phyloP scores from a whole-genome alignment of 306 rosid species.

The Cicer chorassanicum region DNA sequence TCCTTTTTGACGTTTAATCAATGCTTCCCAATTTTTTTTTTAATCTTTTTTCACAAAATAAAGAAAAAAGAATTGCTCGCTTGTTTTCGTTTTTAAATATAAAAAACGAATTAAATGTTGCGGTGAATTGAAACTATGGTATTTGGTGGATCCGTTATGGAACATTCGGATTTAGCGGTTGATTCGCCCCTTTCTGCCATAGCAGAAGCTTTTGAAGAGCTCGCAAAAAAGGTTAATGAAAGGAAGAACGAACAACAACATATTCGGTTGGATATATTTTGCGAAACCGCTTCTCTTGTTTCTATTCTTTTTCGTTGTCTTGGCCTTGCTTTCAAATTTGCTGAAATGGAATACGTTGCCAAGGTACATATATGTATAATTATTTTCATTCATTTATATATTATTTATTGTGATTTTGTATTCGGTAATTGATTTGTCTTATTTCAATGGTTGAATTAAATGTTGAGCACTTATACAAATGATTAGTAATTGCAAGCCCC shows the following conservation, averaged over 20 bases:
- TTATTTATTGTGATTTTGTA: neutral
- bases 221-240: slow-evolving; percentile 40
- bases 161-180: slow-evolving; percentile 23
- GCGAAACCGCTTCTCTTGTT: slow-evolving; percentile 65
- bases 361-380: slow-evolving; percentile 55
- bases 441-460: neutral
- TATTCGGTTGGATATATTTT: slow-evolving; percentile 63
- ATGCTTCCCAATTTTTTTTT: neutral
- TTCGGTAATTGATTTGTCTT: neutral
- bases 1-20: neutral
- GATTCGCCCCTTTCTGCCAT: slow-evolving; percentile 67
- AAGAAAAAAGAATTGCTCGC: no score
- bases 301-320: slow-evolving; percentile 81
- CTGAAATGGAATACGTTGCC: slow-evolving; percentile 85
- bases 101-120: neutral
- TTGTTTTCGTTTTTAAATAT: neutral
- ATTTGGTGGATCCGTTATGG: slow-evolving; percentile 27
- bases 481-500: neutral
- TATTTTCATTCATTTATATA: neutral
- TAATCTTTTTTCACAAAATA: no score
- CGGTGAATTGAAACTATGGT: slow-evolving; percentile 38
- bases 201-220: slow-evolving; percentile 75
- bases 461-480: neutral
- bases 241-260: slow-evolving; percentile 14
- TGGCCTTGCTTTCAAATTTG: slow-evolving; percentile 94